A percentile compares a stretch with the other conserved stretches of the same genome.
Evolutionary conservation across 2,329 filamentous ascomycete species (phyloP).

Genomic region (Colletotrichum chlorophyti): DNA sequence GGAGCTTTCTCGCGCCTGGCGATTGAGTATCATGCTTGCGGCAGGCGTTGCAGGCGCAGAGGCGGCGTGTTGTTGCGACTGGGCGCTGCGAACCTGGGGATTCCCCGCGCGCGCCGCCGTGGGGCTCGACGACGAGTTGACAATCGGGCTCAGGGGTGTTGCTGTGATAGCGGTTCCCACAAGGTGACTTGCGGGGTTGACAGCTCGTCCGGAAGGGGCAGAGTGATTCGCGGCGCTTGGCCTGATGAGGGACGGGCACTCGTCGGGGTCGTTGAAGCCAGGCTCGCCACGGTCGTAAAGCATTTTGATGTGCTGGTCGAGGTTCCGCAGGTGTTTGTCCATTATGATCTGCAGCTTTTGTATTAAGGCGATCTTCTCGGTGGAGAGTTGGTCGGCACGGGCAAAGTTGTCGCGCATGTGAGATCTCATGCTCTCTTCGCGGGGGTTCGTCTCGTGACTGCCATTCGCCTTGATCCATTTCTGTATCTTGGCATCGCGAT

Average conservation of each 20-base stretch:
- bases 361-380: constrained; percentile 76
- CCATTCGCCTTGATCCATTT: constrained; percentile 82
- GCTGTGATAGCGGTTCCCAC: constrained; percentile 38
- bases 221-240: constrained; percentile 60
- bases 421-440: constrained; percentile 72
- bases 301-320: constrained; percentile 68
- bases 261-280: constrained; percentile 67
- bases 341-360: constrained; percentile 67
- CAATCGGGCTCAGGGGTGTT: constrained; percentile 42
- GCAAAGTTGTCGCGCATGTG: constrained; percentile 73
- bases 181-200: constrained; percentile 49
- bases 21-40: constrained; percentile 64
- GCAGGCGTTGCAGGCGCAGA: constrained; percentile 68
- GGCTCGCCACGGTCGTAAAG: constrained; percentile 68
- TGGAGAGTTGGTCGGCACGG: constrained; percentile 72
- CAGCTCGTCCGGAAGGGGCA: constrained; percentile 46
- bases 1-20: constrained; percentile 63
- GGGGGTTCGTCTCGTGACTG: constrained; percentile 75
- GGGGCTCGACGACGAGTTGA: constrained; percentile 49
- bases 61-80: constrained; percentile 57
- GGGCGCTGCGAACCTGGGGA: constrained; percentile 56
- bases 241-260: constrained; percentile 68
- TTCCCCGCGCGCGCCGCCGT: constrained; percentile 49
- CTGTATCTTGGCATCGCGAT: constrained; percentile 77
- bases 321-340: constrained; percentile 68